A percentile compares a stretch with the other conserved stretches of the same genome.
These are phyloP conservation scores for Penicillium paxilli DNA, from an alignment of 495 filamentous ascomycete genomes.

Conservation along the genomic window DNA sequence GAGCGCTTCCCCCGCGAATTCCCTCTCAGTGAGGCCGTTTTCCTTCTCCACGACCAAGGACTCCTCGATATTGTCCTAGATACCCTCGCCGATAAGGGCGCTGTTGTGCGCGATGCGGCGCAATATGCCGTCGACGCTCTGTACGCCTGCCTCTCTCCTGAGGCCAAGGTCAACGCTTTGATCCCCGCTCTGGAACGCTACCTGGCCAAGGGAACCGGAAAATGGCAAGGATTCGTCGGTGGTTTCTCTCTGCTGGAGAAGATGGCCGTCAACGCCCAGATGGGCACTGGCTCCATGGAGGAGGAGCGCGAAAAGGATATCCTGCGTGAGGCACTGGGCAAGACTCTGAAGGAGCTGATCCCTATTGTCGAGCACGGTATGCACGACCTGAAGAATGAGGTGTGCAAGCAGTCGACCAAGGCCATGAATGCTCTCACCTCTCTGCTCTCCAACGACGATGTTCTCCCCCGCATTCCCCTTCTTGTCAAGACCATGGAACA, in stretches of 20 bases:
- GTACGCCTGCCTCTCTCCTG: constrained; percentile 73
- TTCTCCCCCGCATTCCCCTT: constrained; percentile 87
- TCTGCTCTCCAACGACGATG: constrained; percentile 95
- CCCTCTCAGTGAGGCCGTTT: constrained; percentile 74
- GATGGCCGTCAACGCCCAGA: constrained; percentile 91
- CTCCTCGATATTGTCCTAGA: constrained; percentile 76
- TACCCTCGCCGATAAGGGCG: constrained; percentile 84
- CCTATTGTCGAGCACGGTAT: constrained; percentile 90
- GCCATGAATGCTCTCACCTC: constrained; percentile 90
- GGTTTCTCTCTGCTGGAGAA: constrained; percentile 78
- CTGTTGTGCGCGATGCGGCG: constrained; percentile 84
- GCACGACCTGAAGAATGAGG: constrained; percentile 93
- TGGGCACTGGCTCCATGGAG: constrained; percentile 74
- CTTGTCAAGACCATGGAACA: constrained; percentile 95
- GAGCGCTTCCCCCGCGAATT: constrained; percentile 82
- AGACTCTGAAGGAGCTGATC: constrained; percentile 85
- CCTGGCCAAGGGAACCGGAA: constrained; percentile 75
- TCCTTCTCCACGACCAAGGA: constrained; percentile 77
- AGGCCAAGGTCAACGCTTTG: constrained; percentile 77
- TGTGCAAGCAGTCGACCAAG: constrained; percentile 82
- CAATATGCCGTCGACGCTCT: constrained; percentile 93
- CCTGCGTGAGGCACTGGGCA: constrained; percentile 87
- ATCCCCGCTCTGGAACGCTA: constrained; percentile 73
- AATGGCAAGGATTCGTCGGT: constrained; percentile 94
- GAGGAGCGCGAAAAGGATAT: constrained; percentile 84